These are phyloP conservation scores for Nicotiana benthamiana DNA, from an alignment of 257 asterid genomes.

Conservation along the genomic window DNA sequence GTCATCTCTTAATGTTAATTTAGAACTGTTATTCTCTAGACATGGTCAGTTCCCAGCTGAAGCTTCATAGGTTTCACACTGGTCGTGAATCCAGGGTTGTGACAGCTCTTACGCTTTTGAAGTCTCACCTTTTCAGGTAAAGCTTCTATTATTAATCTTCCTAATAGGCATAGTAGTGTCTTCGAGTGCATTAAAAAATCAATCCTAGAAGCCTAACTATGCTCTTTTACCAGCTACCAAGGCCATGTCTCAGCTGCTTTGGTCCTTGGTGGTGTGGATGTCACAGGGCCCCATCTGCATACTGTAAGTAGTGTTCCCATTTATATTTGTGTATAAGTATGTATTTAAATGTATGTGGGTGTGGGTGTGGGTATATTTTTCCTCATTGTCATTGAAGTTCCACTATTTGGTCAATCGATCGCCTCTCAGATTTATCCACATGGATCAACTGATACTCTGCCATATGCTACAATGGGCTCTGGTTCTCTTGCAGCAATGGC, in stretches of 20 bases:
- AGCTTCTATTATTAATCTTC: constrained; percentile 11
- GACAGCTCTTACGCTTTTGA: constrained; percentile 76
- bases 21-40: constrained; percentile 31
- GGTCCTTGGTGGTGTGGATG: constrained; percentile 96
- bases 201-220: constrained; percentile 10
- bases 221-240: constrained; percentile 54
- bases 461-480: constrained; percentile 98
- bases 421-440: constrained; percentile 80
- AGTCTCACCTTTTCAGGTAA: constrained; percentile 83
- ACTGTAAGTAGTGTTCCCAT: constrained; percentile 49
- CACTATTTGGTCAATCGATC: not conserved
- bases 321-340: not conserved
- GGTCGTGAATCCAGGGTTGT: constrained; percentile 94
- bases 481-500: constrained; percentile 99
- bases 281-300: constrained; percentile 88
- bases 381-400: not conserved
- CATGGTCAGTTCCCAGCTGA: constrained; percentile 94
- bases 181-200: constrained; percentile 5
- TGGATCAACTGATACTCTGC: constrained; percentile 95
- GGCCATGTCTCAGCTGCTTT: constrained; percentile 89
- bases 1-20: not conserved
- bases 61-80: constrained; percentile 78
- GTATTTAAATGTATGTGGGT: not conserved
- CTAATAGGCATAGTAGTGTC: not conserved
- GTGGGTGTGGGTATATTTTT: not conserved